Evolutionary conservation across 129 eudicot species (phyloP).

Genomic region (Tanacetum coccineum): DNA sequence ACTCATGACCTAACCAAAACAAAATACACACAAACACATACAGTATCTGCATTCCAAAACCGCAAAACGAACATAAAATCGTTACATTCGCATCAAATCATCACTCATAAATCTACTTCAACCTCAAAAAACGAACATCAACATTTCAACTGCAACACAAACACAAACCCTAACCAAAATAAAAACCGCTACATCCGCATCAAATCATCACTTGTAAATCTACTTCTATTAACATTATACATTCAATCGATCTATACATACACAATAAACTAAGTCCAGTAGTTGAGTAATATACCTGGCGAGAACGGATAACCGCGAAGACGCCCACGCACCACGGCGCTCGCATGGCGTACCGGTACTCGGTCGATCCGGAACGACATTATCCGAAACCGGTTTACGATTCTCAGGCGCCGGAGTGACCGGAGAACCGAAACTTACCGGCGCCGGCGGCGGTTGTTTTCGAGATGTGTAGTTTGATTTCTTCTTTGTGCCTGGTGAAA

Average conservation of each 20-base stretch:
- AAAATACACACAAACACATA: not conserved
- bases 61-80: slow-evolving; percentile 3
- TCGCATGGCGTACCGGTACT: too few relatives aligned
- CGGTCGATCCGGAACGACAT: slow-evolving; percentile 63
- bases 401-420: slow-evolving; percentile 43
- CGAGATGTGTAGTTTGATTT: slow-evolving; percentile 30
- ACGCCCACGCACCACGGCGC: too few relatives aligned
- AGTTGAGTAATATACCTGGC: slow-evolving; percentile 53
- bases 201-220: not conserved
- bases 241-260: not conserved
- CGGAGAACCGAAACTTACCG: slow-evolving; percentile 30
- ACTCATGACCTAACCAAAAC: slow-evolving; percentile 4
- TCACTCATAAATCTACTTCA: not conserved
- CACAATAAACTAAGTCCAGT: not conserved
- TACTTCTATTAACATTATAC: not conserved
- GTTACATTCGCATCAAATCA: too few relatives aligned
- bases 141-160: too few relatives aligned
- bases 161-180: too few relatives aligned
- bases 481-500: slow-evolving; percentile 67
- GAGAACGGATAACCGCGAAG: slow-evolving; percentile 61
- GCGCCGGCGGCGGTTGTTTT: slow-evolving; percentile 26
- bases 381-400: slow-evolving; percentile 30
- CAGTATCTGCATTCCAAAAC: too few relatives aligned
- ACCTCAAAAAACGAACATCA: too few relatives aligned
- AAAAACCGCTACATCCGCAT: slow-evolving; percentile 23